Percentiles rank a stretch among this genome's conserved stretches.
These are phyloP conservation scores for Microascus cirrosus DNA, from an alignment of 2,329 filamentous ascomycete species.

Conservation along the genomic window DNA sequence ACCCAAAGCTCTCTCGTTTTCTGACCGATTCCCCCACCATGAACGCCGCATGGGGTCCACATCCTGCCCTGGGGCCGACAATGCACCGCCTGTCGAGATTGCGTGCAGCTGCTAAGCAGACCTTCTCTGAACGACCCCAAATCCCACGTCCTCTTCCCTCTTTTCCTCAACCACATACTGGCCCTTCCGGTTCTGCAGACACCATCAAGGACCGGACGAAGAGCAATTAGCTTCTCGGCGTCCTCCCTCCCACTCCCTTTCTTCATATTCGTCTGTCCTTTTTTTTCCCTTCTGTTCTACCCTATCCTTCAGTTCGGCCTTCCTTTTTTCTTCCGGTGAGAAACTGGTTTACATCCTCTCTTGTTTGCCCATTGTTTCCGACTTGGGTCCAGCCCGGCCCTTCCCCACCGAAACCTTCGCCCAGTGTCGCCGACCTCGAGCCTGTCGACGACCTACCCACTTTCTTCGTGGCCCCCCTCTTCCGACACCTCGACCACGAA, in stretches of 20 bases:
- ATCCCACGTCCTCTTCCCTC: conserved; percentile 9
- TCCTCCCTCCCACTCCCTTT: conserved; percentile 15
- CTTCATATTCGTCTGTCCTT: conserved; percentile 14
- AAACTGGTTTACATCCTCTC: conserved; percentile 8
- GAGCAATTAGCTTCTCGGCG: conserved; percentile 6
- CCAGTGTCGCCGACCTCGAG: conserved; percentile 14
- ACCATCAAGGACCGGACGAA: conserved; percentile 4
- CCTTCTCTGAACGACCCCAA: conserved; percentile 7
- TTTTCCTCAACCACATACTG: conserved; percentile 5
- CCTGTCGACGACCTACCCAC: conserved; percentile 12
- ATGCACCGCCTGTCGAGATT: background rate
- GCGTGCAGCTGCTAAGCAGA: conserved; percentile 2
- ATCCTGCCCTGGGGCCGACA: background rate
- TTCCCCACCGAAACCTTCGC: conserved; percentile 7
- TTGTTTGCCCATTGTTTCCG: conserved; percentile 11
- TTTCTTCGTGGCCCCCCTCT: conserved; percentile 6
- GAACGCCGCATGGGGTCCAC: background rate
- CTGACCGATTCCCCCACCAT: background rate
- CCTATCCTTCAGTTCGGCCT: conserved; percentile 7
- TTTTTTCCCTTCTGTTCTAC: conserved; percentile 10
- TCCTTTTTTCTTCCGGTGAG: conserved; percentile 9
- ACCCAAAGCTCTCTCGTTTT: background rate
- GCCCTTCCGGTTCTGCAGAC: conserved; percentile 7
- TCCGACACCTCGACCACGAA: background rate
- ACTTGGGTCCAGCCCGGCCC: conserved; percentile 6